Conservation (phyloP, 257 asterid species). For the Solanum virginianum region DNA sequence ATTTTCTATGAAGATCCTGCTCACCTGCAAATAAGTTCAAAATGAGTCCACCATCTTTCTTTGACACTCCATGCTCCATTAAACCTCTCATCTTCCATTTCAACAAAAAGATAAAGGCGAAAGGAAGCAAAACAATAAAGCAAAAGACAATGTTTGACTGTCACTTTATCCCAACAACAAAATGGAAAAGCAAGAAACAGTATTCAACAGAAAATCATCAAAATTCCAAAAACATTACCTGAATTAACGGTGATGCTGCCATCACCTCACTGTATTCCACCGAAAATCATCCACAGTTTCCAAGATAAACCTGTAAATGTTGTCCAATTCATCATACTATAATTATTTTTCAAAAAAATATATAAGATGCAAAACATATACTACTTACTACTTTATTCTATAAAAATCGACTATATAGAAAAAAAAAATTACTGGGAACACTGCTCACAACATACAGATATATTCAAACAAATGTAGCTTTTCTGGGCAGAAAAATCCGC, state of each 20-base stretch:
- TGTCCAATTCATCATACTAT: no score
- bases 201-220: neutral
- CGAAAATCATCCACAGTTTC: no score
- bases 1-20: neutral
- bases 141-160: neutral
- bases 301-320: no score
- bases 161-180: neutral
- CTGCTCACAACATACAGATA: neutral
- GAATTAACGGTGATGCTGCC: neutral
- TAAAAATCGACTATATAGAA: no score
- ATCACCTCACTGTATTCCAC: neutral
- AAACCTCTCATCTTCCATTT: neutral
- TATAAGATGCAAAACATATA: no score
- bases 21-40: neutral
- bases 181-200: neutral
- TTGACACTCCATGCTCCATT: neutral
- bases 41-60: neutral
- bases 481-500: neutral
- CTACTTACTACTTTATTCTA: no score
- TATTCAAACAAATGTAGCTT: neutral
- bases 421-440: no score
- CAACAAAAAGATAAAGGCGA: neutral
- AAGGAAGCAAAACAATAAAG: neutral
- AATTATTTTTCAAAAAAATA: no score
- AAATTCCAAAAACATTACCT: neutral